A percentile compares a stretch with the other conserved stretches of the same genome.
phyloP scores from a whole-genome alignment of 23 red algal genomes.

The Chondrus crispus region DNA sequence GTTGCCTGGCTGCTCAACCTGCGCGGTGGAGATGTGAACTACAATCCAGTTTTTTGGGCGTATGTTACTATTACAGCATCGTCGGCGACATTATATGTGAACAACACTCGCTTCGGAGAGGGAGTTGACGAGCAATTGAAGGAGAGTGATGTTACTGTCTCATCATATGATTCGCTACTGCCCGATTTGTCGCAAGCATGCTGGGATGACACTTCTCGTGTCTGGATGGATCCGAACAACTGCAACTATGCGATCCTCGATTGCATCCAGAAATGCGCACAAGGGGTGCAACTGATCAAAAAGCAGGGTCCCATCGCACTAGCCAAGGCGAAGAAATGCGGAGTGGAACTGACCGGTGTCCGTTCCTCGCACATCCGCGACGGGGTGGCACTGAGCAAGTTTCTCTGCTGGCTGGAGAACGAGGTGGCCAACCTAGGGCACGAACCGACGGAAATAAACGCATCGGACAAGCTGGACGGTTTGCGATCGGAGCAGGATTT shows the following conservation, averaged over 20 bases:
- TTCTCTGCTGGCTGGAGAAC: constrained; percentile 75
- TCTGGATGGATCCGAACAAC: constrained; percentile 84
- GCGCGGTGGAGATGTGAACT: constrained; percentile 78
- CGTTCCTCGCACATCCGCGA: constrained; percentile 72
- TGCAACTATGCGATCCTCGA: constrained; percentile 44
- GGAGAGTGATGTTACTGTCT: background rate
- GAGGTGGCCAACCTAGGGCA: constrained; percentile 23
- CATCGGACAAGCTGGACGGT: constrained; percentile 67
- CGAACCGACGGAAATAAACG: constrained; percentile 61
- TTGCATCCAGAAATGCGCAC: background rate
- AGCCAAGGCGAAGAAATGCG: constrained; percentile 90
- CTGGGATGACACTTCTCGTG: background rate
- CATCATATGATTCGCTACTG: constrained; percentile 47
- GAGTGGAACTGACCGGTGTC: constrained; percentile 70
- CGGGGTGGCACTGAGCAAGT: constrained; percentile 77
- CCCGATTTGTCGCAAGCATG: constrained; percentile 29
- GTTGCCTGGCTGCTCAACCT: constrained; percentile 96
- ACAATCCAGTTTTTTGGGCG: constrained; percentile 84
- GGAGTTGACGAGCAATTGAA: constrained; percentile 30
- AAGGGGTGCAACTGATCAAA: background rate
- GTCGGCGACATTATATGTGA: constrained; percentile 50
- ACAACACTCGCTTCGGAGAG: constrained; percentile 39
- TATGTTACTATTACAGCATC: constrained; percentile 63
- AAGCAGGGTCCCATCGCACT: constrained; percentile 70
- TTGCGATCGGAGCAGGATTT: constrained; percentile 62